phyloP scores from a whole-genome alignment of 768 basidiomycete species.

The Boletus reticulatus region DNA sequence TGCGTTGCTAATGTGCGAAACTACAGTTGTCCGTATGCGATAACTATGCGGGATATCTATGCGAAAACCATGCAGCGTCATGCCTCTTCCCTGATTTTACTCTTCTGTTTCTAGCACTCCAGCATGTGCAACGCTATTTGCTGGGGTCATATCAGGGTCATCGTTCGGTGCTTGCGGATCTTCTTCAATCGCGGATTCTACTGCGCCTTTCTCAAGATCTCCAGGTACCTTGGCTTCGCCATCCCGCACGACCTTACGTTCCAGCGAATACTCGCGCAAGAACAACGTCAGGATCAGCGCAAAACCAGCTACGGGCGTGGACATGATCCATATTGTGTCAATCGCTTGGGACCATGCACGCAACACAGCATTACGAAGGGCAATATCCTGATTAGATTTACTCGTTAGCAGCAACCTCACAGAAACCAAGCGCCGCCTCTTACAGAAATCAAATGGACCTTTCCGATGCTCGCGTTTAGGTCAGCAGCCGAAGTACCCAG shows the following conservation, averaged over 20 bases:
- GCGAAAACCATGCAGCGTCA: background rate
- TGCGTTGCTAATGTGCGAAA: background rate
- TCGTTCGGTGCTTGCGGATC: background rate
- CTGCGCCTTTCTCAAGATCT: constrained; percentile 31
- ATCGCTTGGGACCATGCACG: constrained; percentile 68
- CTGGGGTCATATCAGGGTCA: background rate
- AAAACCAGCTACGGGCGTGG: constrained; percentile 54
- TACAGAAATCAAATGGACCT: constrained; percentile 35
- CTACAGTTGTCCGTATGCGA: background rate
- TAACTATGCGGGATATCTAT: background rate
- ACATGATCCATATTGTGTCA: constrained; percentile 61
- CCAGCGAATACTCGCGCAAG: constrained; percentile 58
- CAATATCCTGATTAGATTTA: constrained; percentile 41
- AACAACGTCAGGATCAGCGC: constrained; percentile 53
- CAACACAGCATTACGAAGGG: constrained; percentile 47
- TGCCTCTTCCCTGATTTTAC: no score
- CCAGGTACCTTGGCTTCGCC: constrained; percentile 22
- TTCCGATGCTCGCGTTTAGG: constrained; percentile 46
- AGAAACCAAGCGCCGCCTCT: background rate
- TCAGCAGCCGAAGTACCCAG: constrained; percentile 39
- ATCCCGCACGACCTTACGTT: constrained; percentile 47
- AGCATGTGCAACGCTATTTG: background rate
- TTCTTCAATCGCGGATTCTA: background rate
- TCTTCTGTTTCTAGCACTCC: background rate
- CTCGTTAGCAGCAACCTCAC: background rate